Base-by-base conservation (phyloP, 805 yeast species). In the Brettanomyces naardenensis region DNA sequence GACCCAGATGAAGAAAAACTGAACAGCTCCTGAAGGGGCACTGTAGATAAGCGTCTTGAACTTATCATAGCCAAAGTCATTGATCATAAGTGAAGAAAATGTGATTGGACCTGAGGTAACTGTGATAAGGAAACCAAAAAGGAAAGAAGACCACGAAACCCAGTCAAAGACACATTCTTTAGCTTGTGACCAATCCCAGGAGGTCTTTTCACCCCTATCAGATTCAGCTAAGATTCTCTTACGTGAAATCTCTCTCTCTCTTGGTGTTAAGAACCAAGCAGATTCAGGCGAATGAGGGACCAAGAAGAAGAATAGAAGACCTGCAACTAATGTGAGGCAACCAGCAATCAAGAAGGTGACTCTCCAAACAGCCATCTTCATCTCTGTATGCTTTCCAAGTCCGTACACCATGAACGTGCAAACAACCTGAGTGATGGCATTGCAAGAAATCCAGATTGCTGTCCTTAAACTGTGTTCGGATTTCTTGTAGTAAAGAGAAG, bases 371-470 rank as follows among this genome's bases (percentile, higher is more conserved):
- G 59, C 64, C 3, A 77, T 53, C 15, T 64, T 33, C 50, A 61
- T 66, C 17, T 51, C 35, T 11, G 50, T 56, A 42, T 67, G 58
- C n/a, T n/a, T n/a, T 43, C 41, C 64, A 61, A 32, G 71, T 47
- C 78, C 79, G 46, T 75, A 75, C 5, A 80, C 72, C 36, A 78
- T 64, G 13, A 67, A 65, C 28, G 68, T 65, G 19, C 78, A 75
- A 28, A 71, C 33, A 17, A 71, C 57, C 36, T 62, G 59, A 35
- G 72, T 69, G 13, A 65, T 43, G 28, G 71, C 70, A 38, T 64
- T 62, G 50, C 63, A 60, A 29, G 68, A 65, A 38, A 65, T 58
- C 68, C 71, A 68, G 22, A 63, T 45, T 22, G 63, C 44, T 6
- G 48, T 48, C 28, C 55, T 33, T 27, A 48, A 29, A 15, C 53